phyloP scores from a whole-genome alignment of 2,329 filamentous ascomycete genomes.

The Trichoderma aggressivum region DNA sequence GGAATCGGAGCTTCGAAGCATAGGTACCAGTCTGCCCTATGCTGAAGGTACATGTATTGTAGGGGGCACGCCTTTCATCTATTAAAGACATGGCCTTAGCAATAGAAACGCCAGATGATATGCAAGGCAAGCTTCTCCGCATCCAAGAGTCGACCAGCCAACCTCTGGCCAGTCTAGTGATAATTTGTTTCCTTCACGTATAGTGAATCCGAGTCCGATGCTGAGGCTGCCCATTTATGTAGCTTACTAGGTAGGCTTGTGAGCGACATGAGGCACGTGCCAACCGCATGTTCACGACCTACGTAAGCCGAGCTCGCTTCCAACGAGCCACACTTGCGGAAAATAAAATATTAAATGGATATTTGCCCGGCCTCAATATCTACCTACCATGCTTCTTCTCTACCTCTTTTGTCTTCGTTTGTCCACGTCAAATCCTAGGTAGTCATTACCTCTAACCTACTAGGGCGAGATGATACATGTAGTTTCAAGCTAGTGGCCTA shows the following conservation, averaged over 20 bases:
- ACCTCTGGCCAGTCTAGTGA: background rate
- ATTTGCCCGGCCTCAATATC: background rate
- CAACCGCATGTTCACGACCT: too few relatives aligned
- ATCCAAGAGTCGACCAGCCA: background rate
- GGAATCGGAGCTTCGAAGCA: background rate
- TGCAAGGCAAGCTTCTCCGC: background rate
- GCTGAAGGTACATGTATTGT: too few relatives aligned
- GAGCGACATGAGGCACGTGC: background rate
- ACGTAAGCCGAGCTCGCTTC: background rate
- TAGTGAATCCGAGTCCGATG: too few relatives aligned
- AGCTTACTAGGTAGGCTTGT: too few relatives aligned
- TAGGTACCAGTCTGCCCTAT: background rate
- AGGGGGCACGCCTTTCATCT: background rate
- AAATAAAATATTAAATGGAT: background rate
- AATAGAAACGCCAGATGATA: background rate
- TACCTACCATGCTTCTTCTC: background rate
- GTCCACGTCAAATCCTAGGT: background rate
- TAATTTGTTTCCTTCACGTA: too few relatives aligned
- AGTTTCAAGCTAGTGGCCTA: background rate
- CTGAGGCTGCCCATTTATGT: background rate
- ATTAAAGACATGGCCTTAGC: background rate
- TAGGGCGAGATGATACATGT: slow-evolving; percentile 1
- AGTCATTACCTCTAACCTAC: too few relatives aligned
- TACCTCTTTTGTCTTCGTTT: background rate
- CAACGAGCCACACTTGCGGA: background rate